phyloP scores from a whole-genome alignment of 148 eudicot species.

The Persicaria tinctoria region DNA sequence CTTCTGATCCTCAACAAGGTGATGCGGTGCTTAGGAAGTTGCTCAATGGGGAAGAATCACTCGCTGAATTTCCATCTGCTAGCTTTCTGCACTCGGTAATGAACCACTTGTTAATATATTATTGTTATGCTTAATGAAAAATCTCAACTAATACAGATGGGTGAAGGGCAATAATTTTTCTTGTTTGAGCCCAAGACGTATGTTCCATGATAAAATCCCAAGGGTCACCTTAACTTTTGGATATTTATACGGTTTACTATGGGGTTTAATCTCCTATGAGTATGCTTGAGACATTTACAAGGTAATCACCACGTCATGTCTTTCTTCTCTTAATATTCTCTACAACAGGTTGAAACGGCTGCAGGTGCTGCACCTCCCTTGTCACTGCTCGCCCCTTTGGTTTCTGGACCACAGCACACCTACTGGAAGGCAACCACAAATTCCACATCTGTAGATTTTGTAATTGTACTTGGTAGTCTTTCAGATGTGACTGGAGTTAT shows the following conservation, averaged over 20 bases:
- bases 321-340: conserved; percentile 13
- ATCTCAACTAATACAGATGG: background rate
- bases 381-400: conserved; percentile 78
- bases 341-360: conserved; percentile 74
- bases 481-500: conserved; percentile 83
- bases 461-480: conserved; percentile 57
- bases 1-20: conserved; percentile 27
- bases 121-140: background rate
- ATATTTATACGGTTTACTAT: background rate
- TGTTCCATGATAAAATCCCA: background rate
- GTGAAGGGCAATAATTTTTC: too few relatives aligned
- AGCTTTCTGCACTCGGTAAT: conserved; percentile 79
- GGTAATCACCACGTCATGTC: background rate
- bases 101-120: conserved; percentile 4
- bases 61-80: conserved; percentile 86
- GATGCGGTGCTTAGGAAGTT: conserved; percentile 31
- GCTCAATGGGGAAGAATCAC: conserved; percentile 73
- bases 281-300: background rate
- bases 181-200: background rate
- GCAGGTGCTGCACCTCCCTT: conserved; percentile 75
- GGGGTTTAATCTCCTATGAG: background rate
- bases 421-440: conserved; percentile 89
- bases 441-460: conserved; percentile 63
- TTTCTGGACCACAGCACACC: conserved; percentile 52
- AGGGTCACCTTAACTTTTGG: background rate